A percentile compares a stretch with the other conserved stretches of the same genome.
phyloP scores from a whole-genome alignment of 169 alveolate species.

The Babesia ovata region DNA sequence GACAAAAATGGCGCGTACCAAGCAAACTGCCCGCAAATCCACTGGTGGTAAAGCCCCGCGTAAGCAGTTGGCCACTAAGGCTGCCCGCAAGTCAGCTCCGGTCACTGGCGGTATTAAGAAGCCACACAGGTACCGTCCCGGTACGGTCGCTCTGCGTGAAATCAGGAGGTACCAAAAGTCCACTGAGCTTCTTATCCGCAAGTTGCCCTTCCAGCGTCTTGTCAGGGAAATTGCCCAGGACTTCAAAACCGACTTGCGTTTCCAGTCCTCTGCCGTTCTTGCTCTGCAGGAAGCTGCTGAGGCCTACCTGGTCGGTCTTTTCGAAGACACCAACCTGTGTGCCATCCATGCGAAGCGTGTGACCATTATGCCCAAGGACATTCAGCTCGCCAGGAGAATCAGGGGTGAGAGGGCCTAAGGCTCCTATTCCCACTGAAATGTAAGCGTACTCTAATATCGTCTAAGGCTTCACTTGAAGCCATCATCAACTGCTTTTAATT shows the following conservation, averaged over 20 bases:
- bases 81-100: slow-evolving; percentile 94
- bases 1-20: slow-evolving; percentile 93
- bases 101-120: slow-evolving; percentile 91
- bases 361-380: slow-evolving; percentile 99
- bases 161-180: slow-evolving; percentile 96
- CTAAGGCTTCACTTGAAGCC: slow-evolving; percentile 86
- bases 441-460: slow-evolving; percentile 57
- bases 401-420: slow-evolving; percentile 94
- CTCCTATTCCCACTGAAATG: slow-evolving; percentile 50
- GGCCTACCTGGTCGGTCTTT: slow-evolving; percentile 97
- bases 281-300: slow-evolving; percentile 99
- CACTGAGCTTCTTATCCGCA: slow-evolving; percentile 96
- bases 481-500: slow-evolving; percentile 32
- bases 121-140: slow-evolving; percentile 97
- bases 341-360: slow-evolving; percentile 99
- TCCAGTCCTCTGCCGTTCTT: slow-evolving; percentile 97
- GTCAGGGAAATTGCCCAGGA: slow-evolving; percentile 97
- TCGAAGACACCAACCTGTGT: slow-evolving; percentile 98
- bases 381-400: slow-evolving; percentile 98
- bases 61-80: slow-evolving; percentile 93
- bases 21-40: slow-evolving; percentile 96
- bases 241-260: slow-evolving; percentile 97
- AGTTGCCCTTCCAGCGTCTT: slow-evolving; percentile 97
- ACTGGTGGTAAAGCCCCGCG: slow-evolving; percentile 98
- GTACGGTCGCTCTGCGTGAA: slow-evolving; percentile 98